Conservation (phyloP, 257 asterid species). For the Solanum medicagineum region DNA sequence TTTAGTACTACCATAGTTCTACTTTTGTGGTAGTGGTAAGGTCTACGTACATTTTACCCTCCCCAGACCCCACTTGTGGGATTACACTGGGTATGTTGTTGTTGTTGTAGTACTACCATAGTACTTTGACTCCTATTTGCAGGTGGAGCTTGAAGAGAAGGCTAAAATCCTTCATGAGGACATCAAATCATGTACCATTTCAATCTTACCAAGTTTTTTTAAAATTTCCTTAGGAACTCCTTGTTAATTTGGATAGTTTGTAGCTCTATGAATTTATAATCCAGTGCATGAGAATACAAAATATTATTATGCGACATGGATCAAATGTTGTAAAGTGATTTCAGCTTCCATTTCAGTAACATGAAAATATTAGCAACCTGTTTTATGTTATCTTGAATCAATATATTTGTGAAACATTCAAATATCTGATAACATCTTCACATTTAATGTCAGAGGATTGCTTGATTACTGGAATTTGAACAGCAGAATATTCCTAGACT, state of each 20-base stretch:
- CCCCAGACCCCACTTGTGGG: no score
- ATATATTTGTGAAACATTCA: not conserved
- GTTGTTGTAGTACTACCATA: no score
- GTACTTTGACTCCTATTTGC: not conserved
- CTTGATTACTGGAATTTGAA: constrained; percentile 29
- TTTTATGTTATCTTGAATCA: not conserved
- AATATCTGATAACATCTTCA: not conserved
- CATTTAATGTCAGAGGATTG: constrained; percentile 45
- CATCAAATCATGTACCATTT: constrained; percentile 43
- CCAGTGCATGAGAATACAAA: not conserved
- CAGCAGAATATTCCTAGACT: constrained; percentile 28
- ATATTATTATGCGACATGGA: not conserved
- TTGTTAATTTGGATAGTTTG: not conserved
- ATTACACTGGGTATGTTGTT: no score
- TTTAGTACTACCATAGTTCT: not conserved
- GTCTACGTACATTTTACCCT: no score
- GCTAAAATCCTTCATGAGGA: constrained; percentile 65
- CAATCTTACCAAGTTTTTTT: not conserved
- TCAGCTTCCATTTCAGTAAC: not conserved
- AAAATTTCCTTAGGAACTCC: not conserved
- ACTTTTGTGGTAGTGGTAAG: no score
- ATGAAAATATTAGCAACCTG: not conserved
- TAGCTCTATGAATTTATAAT: not conserved
- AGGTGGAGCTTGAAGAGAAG: constrained; percentile 66
- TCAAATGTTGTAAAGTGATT: not conserved